A percentile compares a stretch with the other conserved stretches of the same genome.
These are phyloP conservation scores for Penicillium diatomitis DNA, from an alignment of 495 filamentous ascomycete species.

Conservation along the genomic window DNA sequence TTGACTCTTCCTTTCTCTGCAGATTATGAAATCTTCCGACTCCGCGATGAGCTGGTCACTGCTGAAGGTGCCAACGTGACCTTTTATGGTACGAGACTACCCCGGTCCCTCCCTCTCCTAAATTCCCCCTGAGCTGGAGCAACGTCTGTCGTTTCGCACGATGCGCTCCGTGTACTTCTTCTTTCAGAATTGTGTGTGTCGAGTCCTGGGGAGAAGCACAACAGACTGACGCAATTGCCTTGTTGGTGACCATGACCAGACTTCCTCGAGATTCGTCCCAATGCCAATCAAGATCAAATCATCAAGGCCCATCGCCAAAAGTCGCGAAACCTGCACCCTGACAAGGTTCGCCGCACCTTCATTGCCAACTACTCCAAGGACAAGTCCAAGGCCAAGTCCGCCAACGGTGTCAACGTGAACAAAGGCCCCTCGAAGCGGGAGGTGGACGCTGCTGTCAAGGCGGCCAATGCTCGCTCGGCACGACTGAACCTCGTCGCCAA, in stretches of 20 bases:
- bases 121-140: no score
- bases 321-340: slow-evolving; percentile 73
- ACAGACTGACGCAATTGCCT: not conserved
- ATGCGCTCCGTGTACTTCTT: no score
- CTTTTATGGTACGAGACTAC: slow-evolving; percentile 61
- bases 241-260: slow-evolving; percentile 31
- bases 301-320: slow-evolving; percentile 89
- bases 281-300: slow-evolving; percentile 78
- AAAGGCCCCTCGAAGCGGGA: slow-evolving; percentile 64
- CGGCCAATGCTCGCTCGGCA: slow-evolving; percentile 69
- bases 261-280: slow-evolving; percentile 66
- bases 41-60: slow-evolving; percentile 73
- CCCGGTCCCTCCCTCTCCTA: not conserved
- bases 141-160: no score
- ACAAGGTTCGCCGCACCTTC: slow-evolving; percentile 85
- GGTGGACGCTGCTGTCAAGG: slow-evolving; percentile 64
- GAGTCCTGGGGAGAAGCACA: no score
- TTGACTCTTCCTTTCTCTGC: not conserved
- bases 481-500: slow-evolving; percentile 74
- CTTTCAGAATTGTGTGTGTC: no score
- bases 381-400: slow-evolving; percentile 43
- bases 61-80: slow-evolving; percentile 72
- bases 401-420: slow-evolving; percentile 55
- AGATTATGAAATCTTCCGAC: slow-evolving; percentile 97
- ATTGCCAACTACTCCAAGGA: slow-evolving; percentile 61